Evolutionary conservation across 164 flowering plant genomes (phyloP), one percentile per base, ranked within the genome.

Genomic region (Umbellularia californica): DNA sequence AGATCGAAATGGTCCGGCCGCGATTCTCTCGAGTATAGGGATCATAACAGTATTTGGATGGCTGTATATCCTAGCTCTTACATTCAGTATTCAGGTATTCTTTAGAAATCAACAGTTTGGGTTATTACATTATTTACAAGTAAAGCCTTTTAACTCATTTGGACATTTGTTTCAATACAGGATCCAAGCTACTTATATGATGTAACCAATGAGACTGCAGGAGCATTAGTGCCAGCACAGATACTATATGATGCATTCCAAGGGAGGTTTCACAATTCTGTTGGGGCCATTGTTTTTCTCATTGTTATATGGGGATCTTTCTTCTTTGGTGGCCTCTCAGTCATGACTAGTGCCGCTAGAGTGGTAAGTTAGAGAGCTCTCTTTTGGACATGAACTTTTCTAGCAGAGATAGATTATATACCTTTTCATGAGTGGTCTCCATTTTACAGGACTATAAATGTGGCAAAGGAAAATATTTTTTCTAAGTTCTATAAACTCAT

Each of bases 311-410:
- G 95, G 95, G 95, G 90, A 35, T 89, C 91, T 0, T 89, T 85
- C 79, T 89, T 90, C 88, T 90, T 88, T 74, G 89, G 91, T 11
- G 92, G 92, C 12, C 89, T 90, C 71, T 90, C 92, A 20, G 83
- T 86, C 78, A 88, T 88, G n/a, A 89, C 92, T 1, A 87, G 95
- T 74, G 92, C 92, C 52, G 91, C 81, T 47, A 73, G 82, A 74
- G 82, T 79, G 79, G 82, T 79, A 68, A 71, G 78, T 30, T 30
- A 30, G 28, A 20, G 50, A 17, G 13, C 67, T 24, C 27, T 14
- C 17, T 55, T 55, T 55, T 4, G 60, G 9, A 5, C 11, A 41
- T 41, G 1, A 7, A 0, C 47, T 41, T 41, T 9, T 41, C 47
- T 41, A 41, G 47, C 10, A 9, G 47, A 1, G 47, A 41, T 41